Base-by-base conservation (phyloP, 1,139 yeast genomes). In the Debaryomyces sp. region DNA sequence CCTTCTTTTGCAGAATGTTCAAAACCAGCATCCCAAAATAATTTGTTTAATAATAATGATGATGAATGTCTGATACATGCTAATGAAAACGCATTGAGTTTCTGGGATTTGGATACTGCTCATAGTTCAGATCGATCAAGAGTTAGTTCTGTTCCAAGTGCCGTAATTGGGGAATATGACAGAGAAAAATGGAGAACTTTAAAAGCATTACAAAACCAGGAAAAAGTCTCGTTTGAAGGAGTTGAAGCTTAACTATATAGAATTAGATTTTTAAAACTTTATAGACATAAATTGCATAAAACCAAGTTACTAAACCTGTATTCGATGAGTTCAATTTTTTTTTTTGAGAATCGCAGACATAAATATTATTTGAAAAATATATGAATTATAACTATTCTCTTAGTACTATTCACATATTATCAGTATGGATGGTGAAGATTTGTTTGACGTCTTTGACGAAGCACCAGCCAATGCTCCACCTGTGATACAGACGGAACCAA, bases 391-490 rank as follows among this genome's bases (percentile, higher is more conserved):
- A n/a, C 13, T 42, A 22, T 22, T 9, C 15, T 24, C 26, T 21
- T 35, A 12, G 13, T 8, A 17, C 8, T 17, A 17, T 35, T 35
- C 38, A 18, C n/a, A 35, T 35, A 12, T 17, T 12, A 35, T 35
- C 26, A 47, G 42, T 7, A 50, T 50, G 54, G 50, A 47, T 41
- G 52, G 46, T 73, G 78, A 83, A 62, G 89, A 85, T 57, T 75
- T 86, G 52, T 86, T 86, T 61, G 88, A 79, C 54, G 90, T 86
- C 50, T 86, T 86, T 61, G 79, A 80, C 46, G 91, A 85, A 64
- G 69, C 72, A 4, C 82, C 83, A 1, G 65, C 66, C 1, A 68
- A 68, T 10, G 73, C 68, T 8, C 78, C 81, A 36, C 38, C 29
- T 43, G 47, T 32, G 30, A 30, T 35, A 35, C 27, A 36, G 26